Conservation (phyloP, 805 yeast genomes). For the Schizosaccharomyces osmophilus region DNA sequence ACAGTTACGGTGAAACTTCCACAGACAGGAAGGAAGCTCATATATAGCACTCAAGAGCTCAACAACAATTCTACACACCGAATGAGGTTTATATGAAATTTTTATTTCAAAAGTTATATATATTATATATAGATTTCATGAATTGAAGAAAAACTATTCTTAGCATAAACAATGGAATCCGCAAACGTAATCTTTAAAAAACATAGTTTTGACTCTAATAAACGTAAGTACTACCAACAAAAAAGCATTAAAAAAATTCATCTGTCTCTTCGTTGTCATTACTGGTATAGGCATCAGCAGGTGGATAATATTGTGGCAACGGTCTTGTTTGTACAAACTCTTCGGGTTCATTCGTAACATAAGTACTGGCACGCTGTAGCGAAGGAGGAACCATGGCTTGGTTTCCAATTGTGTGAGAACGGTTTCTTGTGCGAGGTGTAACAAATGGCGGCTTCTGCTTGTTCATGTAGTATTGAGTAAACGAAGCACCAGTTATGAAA, state of each 20-base stretch:
- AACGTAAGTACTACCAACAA: background rate
- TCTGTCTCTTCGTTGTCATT: background rate
- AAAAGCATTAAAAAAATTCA: background rate
- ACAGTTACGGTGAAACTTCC: too few species aligned
- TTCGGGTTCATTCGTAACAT: background rate
- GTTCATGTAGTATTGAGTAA: background rate
- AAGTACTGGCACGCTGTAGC: background rate
- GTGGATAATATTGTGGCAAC: background rate
- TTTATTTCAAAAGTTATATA: too few species aligned
- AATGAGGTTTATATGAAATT: too few species aligned
- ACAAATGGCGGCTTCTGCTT: background rate
- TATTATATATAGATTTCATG: too few species aligned
- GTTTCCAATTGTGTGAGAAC: background rate
- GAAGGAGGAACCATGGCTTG: background rate
- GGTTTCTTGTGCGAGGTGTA: background rate
- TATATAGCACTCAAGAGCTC: too few species aligned
- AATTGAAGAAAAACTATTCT: too few species aligned
- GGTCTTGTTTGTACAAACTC: background rate
- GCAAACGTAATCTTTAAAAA: too few species aligned
- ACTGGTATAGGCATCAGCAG: background rate
- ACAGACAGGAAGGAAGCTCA: too few species aligned
- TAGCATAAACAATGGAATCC: too few species aligned
- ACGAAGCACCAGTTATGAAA: conserved; percentile 30
- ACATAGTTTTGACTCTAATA: too few species aligned
- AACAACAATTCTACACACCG: too few species aligned